Evolutionary conservation across 2,329 filamentous ascomycete species (phyloP), one percentile per base, ranked within the genome.

Genomic region (Fusarium globosum): DNA sequence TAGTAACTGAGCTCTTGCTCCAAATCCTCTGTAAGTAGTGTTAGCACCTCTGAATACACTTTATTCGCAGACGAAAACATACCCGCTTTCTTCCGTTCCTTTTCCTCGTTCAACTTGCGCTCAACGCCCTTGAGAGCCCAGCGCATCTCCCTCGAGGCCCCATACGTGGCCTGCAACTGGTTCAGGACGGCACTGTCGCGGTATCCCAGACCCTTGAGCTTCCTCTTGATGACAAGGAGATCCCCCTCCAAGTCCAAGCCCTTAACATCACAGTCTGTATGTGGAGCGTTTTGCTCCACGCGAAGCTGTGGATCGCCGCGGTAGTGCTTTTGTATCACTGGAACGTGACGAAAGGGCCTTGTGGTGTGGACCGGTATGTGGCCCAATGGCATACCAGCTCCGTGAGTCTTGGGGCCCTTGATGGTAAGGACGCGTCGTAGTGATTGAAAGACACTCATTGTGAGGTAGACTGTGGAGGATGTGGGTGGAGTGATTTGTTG

Each of bases 341-440:
- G 20, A 13, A n/a, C 18, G 9, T 36, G 55, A 6, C 41, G 41
- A 49, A 58, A 58, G 2, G 30, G 41, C 7, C n/a, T 15, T 6
- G 30, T 15, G 7, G 5, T 36, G 20, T 26, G n/a, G 20, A 58
- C 16, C 2, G 20, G 55, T 18, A 11, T 12, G 20, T 49, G 30
- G 4, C 16, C 13, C 2, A 4, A 15, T 26, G 30, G 26, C 3
- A 20, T 9, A 6, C 15, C 4, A 4, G 28, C 13, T 21, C 2
- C 9, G 6, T n/a, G 5, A 6, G 45, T 7, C n/a, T 41, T 14
- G 16, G 7, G 5, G 2, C 9, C 13, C 6, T 18, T 18, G 13
- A 8, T 21, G 18, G 5, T 12, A 12, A 35, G 6, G n/a, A 13
- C 14, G 18, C 36, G 35, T 20, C 36, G 33, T 10, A 60, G 13